Conservation (phyloP, 305 asterid genomes). For the Solanum hybrid region DNA sequence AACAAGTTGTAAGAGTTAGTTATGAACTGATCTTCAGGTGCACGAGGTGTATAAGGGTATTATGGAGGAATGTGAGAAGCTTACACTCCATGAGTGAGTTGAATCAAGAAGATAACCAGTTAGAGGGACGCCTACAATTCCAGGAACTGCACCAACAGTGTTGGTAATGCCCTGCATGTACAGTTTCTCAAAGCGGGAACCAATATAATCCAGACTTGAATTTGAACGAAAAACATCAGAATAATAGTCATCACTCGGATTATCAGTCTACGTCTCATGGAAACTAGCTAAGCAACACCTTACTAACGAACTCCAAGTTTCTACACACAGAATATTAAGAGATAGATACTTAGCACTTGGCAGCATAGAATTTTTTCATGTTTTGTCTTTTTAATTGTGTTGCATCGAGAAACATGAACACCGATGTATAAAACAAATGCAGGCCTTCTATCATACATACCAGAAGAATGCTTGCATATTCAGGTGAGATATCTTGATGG, state of each 20-base stretch:
- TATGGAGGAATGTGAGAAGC: conserved; percentile 2
- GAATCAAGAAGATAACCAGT: conserved; percentile 92
- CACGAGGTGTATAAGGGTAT: no score
- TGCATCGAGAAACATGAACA: neutral
- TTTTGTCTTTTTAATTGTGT: neutral
- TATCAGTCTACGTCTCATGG: neutral
- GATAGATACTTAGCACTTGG: neutral
- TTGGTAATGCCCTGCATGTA: conserved; percentile 79
- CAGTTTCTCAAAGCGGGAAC: neutral
- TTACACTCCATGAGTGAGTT: conserved; percentile 97
- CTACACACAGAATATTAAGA: neutral
- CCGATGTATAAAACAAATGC: neutral
- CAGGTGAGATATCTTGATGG: conserved; percentile 98
- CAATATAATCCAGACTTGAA: neutral
- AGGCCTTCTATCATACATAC: conserved; percentile 25
- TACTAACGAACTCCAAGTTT: neutral
- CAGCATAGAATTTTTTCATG: neutral
- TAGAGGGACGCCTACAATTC: conserved; percentile 86
- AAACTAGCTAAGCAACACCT: neutral
- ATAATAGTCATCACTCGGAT: neutral
- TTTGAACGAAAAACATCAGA: neutral
- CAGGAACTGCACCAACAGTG: conserved; percentile 92
- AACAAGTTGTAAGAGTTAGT: neutral
- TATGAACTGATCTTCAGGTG: neutral
- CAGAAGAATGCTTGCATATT: conserved; percentile 94